phyloP scores from a whole-genome alignment of 371 early-diverging fungal species.

The Basidiobolus heterosporus region DNA sequence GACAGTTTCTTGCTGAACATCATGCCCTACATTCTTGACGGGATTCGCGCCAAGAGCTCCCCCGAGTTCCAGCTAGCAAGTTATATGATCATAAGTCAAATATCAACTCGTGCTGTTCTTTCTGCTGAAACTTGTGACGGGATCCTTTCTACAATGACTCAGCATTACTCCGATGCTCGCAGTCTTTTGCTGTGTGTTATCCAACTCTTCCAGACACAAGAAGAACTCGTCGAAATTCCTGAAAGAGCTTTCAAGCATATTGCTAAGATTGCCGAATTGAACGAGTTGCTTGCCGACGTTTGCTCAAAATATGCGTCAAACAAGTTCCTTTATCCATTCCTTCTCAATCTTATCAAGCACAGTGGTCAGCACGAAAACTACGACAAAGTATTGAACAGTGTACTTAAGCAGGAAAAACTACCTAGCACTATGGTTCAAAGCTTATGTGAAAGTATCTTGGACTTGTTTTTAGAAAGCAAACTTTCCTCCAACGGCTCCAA shows the following conservation, averaged over 20 bases:
- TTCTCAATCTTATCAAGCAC: constrained; percentile 14
- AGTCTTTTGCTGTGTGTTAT: constrained; percentile 37
- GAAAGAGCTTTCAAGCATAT: constrained; percentile 19
- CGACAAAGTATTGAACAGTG: constrained; percentile 17
- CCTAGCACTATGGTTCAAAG: constrained; percentile 21
- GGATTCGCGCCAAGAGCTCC: constrained; percentile 19
- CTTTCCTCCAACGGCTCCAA: constrained; percentile 7
- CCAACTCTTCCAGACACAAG: constrained; percentile 48
- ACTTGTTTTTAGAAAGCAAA: constrained; percentile 18
- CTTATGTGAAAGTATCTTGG: constrained; percentile 20
- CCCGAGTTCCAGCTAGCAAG: constrained; percentile 36
- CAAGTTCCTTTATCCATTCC: constrained; percentile 24
- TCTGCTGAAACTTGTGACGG: constrained; percentile 22
- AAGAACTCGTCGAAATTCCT: constrained; percentile 21
- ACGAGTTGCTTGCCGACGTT: constrained; percentile 15
- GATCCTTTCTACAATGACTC: constrained; percentile 24
- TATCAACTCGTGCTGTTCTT: constrained; percentile 30
- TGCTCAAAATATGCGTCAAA: constrained; percentile 32
- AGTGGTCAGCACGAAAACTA: constrained; percentile 11
- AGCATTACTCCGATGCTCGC: constrained; percentile 15
- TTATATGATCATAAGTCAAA: constrained; percentile 51
- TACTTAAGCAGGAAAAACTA: constrained; percentile 21
- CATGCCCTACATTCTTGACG: constrained; percentile 37
- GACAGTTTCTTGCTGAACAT: constrained; percentile 27
- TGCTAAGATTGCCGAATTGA: constrained; percentile 12